Base-by-base conservation (phyloP, 495 filamentous ascomycete species). In the Annulohypoxylon stygium region DNA sequence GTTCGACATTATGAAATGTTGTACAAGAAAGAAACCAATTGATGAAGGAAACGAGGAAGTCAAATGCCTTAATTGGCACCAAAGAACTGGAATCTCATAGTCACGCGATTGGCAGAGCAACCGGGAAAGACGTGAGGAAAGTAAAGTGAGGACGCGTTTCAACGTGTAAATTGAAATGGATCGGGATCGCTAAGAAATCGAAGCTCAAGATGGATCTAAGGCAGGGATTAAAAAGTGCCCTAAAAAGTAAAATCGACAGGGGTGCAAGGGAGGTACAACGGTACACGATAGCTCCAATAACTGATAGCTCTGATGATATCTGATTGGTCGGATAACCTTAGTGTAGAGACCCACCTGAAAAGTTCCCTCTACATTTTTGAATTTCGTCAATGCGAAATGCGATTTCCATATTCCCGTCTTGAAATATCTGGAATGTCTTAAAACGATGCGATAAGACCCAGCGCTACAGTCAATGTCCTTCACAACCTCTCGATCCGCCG, bases 381-480 rank as follows among this genome's bases (percentile, higher is more conserved):
- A 63, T 14, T 57, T 68, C 58, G 30, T 30, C 9, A 58, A 43
- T 43, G 39, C 39, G 39, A 50, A 30, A 54, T 43, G 51, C 60
- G 34, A 59, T 60, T 51, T 72, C 23, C 18, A 41, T 45, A 59
- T 60, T 51, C 67, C 33, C 18, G 33, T 45, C 39, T 65, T 47
- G 7, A n/a, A n/a, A 67, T 20, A 10, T 54, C 33, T 39, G 43
- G 39, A 43, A n/a, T n/a, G 39, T 43, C 39, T 14, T 43, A 43
- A 36, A 25, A 67, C 20, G 20, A 73, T 73, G 70, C 62, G 39
- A 67, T 66, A 39, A 70, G 61, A 43, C 9, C 43, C 50, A 20
- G 63, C 5, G 53, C 37, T 50, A 55, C 58, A 65, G 66, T 25
- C 69, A 78, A 79, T 79, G 78, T 64, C 76, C 25, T 25, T 60